Evolutionary conservation across 257 asterid genomes (phyloP), one percentile per base, ranked within the genome.

Genomic region (Phtheirospermum japonicum): DNA sequence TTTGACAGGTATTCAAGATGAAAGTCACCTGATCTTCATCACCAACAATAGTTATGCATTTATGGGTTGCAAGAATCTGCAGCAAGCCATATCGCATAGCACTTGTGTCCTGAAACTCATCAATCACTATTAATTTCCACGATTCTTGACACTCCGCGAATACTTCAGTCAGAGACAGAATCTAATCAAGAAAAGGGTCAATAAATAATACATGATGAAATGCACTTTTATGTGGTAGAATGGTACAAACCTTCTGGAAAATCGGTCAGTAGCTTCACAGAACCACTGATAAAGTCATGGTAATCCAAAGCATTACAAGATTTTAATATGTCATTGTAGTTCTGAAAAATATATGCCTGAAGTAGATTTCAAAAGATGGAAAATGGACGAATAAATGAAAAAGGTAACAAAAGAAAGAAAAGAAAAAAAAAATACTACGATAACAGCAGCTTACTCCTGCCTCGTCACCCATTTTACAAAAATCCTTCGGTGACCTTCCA

Each of bases 41-140:
- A 59, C 99, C 99, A 70, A 92, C 88, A 76, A 92, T 77, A 49
- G 99, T 89, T 81, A 92, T 76, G 66, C 79, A 80, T 67, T 80
- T 85, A 72, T 84, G 95, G 45, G 86, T 84, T 69, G 97, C 96
- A 79, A 92, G 96, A 65, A 71, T 73, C 37, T 58, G 75, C 71
- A 92, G 66, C 58, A 92, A 75, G 65, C 72, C 81, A 75, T 92
- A 89, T 52, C 89, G 99, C 94, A 86, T 85, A 68, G 83, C 72
- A 85, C 99, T 89, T 71, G 97, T 92, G 82, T 92, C 99, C 79
- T 92, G 99, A 80, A 92, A 89, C 82, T 92, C 97, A 83, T 89
- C 97, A 55, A 92, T 79, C 68, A 92, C 88, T 36, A 92, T 80
- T 64, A 89, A 95, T 75, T 82, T 89, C 95, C 94, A 83, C 45